Evolutionary conservation across 306 rosid genomes (phyloP), one percentile per base, ranked within the genome.

Genomic region (Inga leiocalycina): DNA sequence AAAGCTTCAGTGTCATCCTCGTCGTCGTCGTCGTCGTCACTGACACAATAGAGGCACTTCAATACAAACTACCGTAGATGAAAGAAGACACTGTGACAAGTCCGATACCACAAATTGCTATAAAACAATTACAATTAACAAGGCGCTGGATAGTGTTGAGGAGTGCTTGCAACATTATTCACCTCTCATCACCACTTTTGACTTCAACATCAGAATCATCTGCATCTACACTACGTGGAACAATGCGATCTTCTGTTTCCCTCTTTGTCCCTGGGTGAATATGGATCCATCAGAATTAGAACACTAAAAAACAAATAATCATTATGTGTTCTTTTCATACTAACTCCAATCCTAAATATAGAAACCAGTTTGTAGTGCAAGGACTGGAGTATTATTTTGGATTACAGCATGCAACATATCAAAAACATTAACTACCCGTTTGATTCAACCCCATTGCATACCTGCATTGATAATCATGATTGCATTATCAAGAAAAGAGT

Each of bases 131-230:
- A n/a, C 39, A 7, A 72, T 24, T 19, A 74, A 73, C 17, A 73
- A 73, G 30, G 30, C 59, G 7, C 15, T 8, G 20, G 62, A 30
- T 74, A 19, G 66, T 19, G 49, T 34, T 20, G 9, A 75, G 54
- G 8, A 48, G 77, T 13, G 37, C 73, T 30, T 44, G 75, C 46
- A 30, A 74, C 51, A 78, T 70, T 79, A 83, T 57, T 34, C 72
- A 96, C 99, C 99, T 96, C 74, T 94, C 98, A 62, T 89, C 88
- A 39, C 91, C 97, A 83, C 97, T 94, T 89, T 94, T 92, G 81
- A 88, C 94, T 80, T 94, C 97, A 75, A 89, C 88, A 37, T 96
- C 98, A 81, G 99, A 93, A 88, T 96, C 99, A 76, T 96, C 99
- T 41, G 98, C 99, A 89, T 96, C 99, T 82, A 92, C 88, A 77